Percentiles rank a stretch among this genome's conserved stretches.
Conservation (phyloP, 805 yeast genomes). For the Jamesozyma jinghongensis region DNA sequence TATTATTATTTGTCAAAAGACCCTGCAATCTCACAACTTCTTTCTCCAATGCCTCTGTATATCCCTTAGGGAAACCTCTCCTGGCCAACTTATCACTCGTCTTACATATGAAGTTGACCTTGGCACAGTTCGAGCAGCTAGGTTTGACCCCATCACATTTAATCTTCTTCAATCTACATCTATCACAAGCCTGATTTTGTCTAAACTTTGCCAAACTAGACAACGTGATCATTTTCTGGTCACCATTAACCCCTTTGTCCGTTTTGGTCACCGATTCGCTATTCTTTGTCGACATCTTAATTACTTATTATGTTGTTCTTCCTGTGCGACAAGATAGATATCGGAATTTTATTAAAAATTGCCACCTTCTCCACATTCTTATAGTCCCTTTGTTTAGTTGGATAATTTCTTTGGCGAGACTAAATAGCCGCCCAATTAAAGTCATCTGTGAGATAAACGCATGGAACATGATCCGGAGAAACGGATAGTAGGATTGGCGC, state of each 20-base stretch:
- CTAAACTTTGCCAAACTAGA: conserved; percentile 21
- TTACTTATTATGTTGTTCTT: no score
- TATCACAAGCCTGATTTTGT: conserved; percentile 73
- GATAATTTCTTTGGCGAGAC: no score
- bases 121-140: conserved; percentile 52
- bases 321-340: no score
- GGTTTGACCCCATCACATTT: conserved; percentile 49
- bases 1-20: conserved; percentile 5
- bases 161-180: conserved; percentile 49
- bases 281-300: no score
- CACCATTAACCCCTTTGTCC: neutral
- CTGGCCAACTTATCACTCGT: conserved; percentile 67
- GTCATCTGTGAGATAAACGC: no score
- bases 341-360: no score
- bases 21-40: conserved; percentile 53
- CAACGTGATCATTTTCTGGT: neutral
- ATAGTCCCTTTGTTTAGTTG: no score
- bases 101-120: conserved; percentile 57
- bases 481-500: no score
- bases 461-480: no score
- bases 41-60: conserved; percentile 64
- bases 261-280: neutral
- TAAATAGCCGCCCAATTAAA: no score
- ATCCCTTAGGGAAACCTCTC: conserved; percentile 73
- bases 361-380: no score